Evolutionary conservation across 805 yeast genomes (phyloP).

Genomic region (Clavispora fructus): DNA sequence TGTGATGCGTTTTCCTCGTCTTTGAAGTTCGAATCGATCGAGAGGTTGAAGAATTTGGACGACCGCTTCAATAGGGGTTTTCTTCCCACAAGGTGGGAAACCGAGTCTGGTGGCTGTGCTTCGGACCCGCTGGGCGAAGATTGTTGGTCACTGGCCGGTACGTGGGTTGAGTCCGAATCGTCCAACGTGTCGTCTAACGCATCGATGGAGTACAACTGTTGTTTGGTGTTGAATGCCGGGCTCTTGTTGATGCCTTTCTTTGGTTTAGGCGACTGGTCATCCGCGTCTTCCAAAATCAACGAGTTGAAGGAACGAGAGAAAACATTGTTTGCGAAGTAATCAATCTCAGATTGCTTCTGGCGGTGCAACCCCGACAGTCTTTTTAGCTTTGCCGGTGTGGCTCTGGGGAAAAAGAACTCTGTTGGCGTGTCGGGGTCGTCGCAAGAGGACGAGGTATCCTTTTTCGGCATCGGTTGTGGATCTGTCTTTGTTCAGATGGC

Average conservation of each 20-base stretch:
- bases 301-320: conserved; percentile 40
- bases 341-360: conserved; percentile 14
- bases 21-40: conserved; percentile 27
- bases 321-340: conserved; percentile 34
- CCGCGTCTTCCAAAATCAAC: conserved; percentile 34
- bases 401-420: background rate
- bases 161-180: background rate
- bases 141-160: background rate
- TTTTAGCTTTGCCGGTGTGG: background rate
- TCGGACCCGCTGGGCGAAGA: background rate
- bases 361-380: background rate
- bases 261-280: conserved; percentile 14
- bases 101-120: background rate
- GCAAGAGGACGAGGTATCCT: background rate
- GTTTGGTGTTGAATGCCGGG: conserved; percentile 38
- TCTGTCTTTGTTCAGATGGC: background rate
- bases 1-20: conserved; percentile 10
- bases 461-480: background rate
- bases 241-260: conserved; percentile 31
- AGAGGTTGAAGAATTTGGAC: conserved; percentile 36
- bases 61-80: conserved; percentile 31
- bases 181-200: conserved; percentile 9
- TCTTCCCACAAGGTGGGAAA: background rate
- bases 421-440: background rate
- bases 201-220: conserved; percentile 18